A percentile compares a stretch with the other conserved stretches of the same genome.
These are phyloP conservation scores for Clonostachys solani DNA, from an alignment of 2,329 filamentous ascomycete species.

Conservation along the genomic window DNA sequence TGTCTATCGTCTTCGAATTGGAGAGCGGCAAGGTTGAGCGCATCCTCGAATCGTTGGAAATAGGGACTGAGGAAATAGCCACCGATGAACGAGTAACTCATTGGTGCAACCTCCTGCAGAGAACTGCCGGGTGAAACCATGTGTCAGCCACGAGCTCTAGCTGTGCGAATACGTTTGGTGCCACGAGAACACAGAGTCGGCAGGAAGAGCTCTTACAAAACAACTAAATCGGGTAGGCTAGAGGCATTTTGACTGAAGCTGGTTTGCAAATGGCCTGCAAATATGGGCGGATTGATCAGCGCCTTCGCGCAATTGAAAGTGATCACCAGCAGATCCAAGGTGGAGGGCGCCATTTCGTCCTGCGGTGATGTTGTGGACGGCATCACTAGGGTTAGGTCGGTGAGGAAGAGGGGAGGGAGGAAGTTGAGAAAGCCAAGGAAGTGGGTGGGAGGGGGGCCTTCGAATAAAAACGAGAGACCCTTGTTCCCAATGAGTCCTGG, in stretches of 20 bases:
- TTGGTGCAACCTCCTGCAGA: constrained; percentile 86
- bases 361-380: not conserved
- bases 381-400: no score
- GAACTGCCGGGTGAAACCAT: constrained; percentile 41
- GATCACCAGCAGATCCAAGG: constrained; percentile 70
- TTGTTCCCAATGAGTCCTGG: no score
- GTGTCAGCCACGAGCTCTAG: not conserved
- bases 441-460: no score
- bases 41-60: constrained; percentile 65
- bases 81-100: constrained; percentile 81
- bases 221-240: constrained; percentile 48
- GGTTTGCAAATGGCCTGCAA: constrained; percentile 66
- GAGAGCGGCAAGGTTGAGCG: constrained; percentile 64
- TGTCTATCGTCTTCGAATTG: constrained; percentile 19
- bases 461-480: no score
- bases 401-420: no score
- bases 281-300: constrained; percentile 63
- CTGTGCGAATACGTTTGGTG: not conserved
- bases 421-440: no score
- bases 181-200: not conserved
- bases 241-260: constrained; percentile 45
- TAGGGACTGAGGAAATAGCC: constrained; percentile 75
- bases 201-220: constrained; percentile 41
- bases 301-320: constrained; percentile 87
- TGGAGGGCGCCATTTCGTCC: constrained; percentile 29